Evolutionary conservation across 2,329 filamentous ascomycete species (phyloP), one percentile per base, ranked within the genome.

Genomic region (Cladophialophora carrionii): DNA sequence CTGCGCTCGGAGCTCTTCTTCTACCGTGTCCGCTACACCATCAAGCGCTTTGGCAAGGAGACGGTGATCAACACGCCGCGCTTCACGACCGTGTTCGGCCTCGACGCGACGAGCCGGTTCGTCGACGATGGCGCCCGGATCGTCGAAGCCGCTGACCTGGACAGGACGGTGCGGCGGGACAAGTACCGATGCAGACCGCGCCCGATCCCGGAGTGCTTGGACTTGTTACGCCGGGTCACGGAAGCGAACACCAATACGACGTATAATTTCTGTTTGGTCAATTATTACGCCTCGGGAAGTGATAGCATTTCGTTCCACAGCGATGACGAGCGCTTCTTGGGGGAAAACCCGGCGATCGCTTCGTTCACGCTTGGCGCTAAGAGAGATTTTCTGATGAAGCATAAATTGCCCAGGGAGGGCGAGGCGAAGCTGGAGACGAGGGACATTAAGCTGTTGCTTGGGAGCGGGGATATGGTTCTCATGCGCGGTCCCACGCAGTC

Each of bases 281-380:
- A 94, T 73, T 94, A 94, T 78, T 94, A 94, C 73, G 88, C 88
- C n/a, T 85, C 84, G 3, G 90, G 90, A 0, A 80, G 85, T 5
- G 90, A 94, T 74, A 91, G 88, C 70, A 94, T 94, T 56, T 85
- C 87, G 10, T 94, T 89, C 72, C 90, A 94, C 76, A 90, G 87
- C 56, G 91, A 94, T 70, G 90, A 94, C 72, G 91, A 94, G 79
- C 81, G 85, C 5, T 95, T 94, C 70, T 82, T 94, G 0, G 90
- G 90, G 0, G 69, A 78, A 0, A 78, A 88, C 20, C 90, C 90
- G 0, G 84, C 86, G 8, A 93, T 94, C 61, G 90, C 90, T 0
- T 91, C 88, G 0, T 87, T 92, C 72, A 88, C 87, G 0, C 80
- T 94, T 0, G 91, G 91, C 1, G 88, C 88, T 0, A 84, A 81